Evolutionary conservation across 179 eudicot species (phyloP), one percentile per base, ranked within the genome.

Genomic region (Camellia oleifera): DNA sequence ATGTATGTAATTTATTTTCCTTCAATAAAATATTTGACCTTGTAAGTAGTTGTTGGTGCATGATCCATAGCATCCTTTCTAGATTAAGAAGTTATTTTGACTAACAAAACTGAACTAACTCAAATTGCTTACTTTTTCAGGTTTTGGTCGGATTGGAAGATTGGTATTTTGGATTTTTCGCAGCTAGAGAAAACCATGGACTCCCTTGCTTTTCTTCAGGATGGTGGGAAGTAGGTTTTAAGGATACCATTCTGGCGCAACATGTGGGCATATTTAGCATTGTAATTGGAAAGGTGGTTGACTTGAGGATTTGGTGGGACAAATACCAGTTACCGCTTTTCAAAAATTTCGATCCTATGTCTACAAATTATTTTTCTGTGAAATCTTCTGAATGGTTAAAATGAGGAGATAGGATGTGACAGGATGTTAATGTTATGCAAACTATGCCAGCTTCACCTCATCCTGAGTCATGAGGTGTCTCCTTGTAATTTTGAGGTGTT

Each of bases 141-240:
- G 99, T 75, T 95, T 95, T 86, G 99, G 99, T 71, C 91, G 99
- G 71, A 95, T 95, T 83, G 99, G 99, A 79, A 91, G 99, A 84
- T 84, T 95, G 82, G 98, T 94, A 10, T 56, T 56, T 56, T 56
- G 13, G 3, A 13, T 13, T 56, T 56, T 56, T 13, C 60, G 13
- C 60, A 56, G 3, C 15, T 14, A 56, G 60, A 11, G 60, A 56
- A 10, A 56, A 56, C 60, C 12, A 11, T 10, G 60, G 60, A 56
- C 60, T 56, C 60, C 60, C 60, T 14, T 48, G 6, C 52, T 48
- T 48, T 48, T 48, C 52, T 48, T 7, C 5, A 4, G 52, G 52
- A 48, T 48, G 52, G 52, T 48, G 52, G 52, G 52, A 48, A 48
- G 52, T 48, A 48, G 5, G 52, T 48, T 32, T 32, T 48, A 48